Evolutionary conservation across 2,329 filamentous ascomycete genomes (phyloP).

Genomic region (Clonostachys rosea): DNA sequence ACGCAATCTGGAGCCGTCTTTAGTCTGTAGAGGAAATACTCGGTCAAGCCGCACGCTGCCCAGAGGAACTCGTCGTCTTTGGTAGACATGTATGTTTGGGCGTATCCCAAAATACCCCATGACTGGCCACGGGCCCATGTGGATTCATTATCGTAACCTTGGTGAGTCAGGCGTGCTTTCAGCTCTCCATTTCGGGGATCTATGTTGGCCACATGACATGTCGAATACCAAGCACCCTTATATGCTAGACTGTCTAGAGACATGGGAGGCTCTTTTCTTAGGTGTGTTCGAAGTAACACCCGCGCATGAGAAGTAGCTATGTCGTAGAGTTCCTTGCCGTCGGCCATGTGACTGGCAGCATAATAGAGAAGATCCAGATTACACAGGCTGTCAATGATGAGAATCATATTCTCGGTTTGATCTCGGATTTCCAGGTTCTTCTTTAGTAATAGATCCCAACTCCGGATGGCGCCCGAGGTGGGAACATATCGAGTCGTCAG

Average conservation of each 20-base stretch:
- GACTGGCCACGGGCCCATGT: conserved; percentile 45
- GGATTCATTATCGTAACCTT: conserved; percentile 36
- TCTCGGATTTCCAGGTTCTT: conserved; percentile 15
- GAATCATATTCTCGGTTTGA: conserved; percentile 21
- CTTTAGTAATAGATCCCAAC: conserved; percentile 35
- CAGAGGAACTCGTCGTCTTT: conserved; percentile 31
- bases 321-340: conserved; percentile 15
- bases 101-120: conserved; percentile 42
- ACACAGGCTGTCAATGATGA: conserved; percentile 37
- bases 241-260: conserved; percentile 8
- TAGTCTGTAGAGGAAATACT: conserved; percentile 39
- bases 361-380: conserved; percentile 33
- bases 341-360: conserved; percentile 22
- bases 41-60: conserved; percentile 34
- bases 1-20: conserved; percentile 13
- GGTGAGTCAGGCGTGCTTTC: conserved; percentile 33
- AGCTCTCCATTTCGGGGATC: conserved; percentile 29
- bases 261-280: conserved; percentile 16
- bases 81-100: conserved; percentile 42
- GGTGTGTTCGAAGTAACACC: conserved; percentile 28
- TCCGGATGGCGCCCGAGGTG: conserved; percentile 35
- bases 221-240: conserved; percentile 16
- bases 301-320: conserved; percentile 32
- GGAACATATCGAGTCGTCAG: conserved; percentile 35
- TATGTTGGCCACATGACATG: conserved; percentile 41